Evolutionary conservation across 345 rosid genomes (phyloP).

Genomic region (Camelina hispida): DNA sequence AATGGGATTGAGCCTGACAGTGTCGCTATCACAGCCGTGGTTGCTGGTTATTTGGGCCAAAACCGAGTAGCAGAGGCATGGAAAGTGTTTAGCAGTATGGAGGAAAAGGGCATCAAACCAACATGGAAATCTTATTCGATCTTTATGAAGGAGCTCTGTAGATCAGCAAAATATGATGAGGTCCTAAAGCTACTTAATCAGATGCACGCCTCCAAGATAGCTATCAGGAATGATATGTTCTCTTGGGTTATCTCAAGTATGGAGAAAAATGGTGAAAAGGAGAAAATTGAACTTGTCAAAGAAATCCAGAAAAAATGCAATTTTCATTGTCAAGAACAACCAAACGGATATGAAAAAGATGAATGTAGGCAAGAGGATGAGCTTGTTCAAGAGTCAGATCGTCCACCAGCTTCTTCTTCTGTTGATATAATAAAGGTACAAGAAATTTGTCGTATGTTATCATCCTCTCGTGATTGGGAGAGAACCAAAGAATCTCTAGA

Average conservation of each 20-base stretch:
- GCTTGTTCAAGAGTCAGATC: conserved; percentile 31
- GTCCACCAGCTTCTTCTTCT: conserved; percentile 38
- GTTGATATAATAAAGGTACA: conserved; percentile 50
- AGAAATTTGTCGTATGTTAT: conserved; percentile 57
- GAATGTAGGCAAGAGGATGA: conserved; percentile 32
- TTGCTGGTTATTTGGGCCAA: conserved; percentile 65
- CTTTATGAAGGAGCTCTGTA: conserved; percentile 73
- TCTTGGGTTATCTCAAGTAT: conserved; percentile 59
- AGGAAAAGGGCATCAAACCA: conserved; percentile 59
- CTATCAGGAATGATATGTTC: conserved; percentile 56
- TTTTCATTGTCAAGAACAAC: conserved; percentile 33
- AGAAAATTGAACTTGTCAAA: conserved; percentile 57
- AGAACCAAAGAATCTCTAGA: conserved; percentile 58
- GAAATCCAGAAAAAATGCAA: conserved; percentile 50
- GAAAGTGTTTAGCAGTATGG: conserved; percentile 62
- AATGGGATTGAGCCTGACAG: conserved; percentile 61
- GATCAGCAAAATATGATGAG: conserved; percentile 58
- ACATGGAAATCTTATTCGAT: conserved; percentile 60
- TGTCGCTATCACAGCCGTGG: conserved; percentile 64
- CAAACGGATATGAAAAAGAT: conserved; percentile 14
- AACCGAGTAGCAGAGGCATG: conserved; percentile 71
- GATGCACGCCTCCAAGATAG: conserved; percentile 59
- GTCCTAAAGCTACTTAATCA: conserved; percentile 56
- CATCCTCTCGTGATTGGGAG: conserved; percentile 49
- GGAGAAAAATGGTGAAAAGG: conserved; percentile 64